Evolutionary conservation across 352 stramenopile species (phyloP).

Genomic region (Phytophthora podocarpi): DNA sequence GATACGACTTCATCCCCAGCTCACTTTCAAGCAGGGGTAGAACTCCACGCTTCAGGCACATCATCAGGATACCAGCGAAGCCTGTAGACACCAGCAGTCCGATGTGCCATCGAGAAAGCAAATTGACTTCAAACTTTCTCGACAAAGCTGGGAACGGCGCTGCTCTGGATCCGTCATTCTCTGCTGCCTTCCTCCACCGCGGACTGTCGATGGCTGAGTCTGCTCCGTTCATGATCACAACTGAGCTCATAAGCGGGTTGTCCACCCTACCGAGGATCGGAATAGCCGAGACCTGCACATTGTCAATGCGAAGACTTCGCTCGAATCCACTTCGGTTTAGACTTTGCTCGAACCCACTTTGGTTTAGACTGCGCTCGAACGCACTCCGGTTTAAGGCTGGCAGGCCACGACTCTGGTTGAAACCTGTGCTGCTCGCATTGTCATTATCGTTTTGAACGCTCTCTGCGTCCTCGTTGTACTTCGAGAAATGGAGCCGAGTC

Average conservation of each 20-base stretch:
- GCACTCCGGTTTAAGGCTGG: slow-evolving; percentile 18
- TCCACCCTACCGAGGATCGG: slow-evolving; percentile 32
- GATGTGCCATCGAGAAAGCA: slow-evolving; percentile 32
- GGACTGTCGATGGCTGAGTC: slow-evolving; percentile 27
- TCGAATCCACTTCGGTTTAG: slow-evolving; percentile 14
- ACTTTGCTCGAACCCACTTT: slow-evolving; percentile 15
- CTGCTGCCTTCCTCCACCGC: slow-evolving; percentile 15
- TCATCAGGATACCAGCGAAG: slow-evolving; percentile 48
- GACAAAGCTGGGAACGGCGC: slow-evolving; percentile 32
- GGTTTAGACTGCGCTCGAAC: slow-evolving; percentile 24
- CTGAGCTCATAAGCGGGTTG: slow-evolving; percentile 35
- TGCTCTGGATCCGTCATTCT: not conserved
- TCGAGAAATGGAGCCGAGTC: slow-evolving; percentile 29
- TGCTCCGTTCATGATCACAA: slow-evolving; percentile 36
- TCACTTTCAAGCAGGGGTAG: slow-evolving; percentile 43
- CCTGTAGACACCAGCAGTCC: slow-evolving; percentile 45
- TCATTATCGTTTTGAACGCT: slow-evolving; percentile 12
- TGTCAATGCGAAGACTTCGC: slow-evolving; percentile 26
- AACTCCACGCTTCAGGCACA: slow-evolving; percentile 47
- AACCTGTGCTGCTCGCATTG: slow-evolving; percentile 25
- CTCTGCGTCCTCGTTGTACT: slow-evolving; percentile 23
- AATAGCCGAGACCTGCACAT: slow-evolving; percentile 29
- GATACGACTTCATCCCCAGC: slow-evolving; percentile 43
- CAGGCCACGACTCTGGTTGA: slow-evolving; percentile 26
- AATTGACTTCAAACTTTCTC: slow-evolving; percentile 30